Evolutionary conservation across 2,329 filamentous ascomycete species (phyloP), one percentile per base, ranked within the genome.

Genomic region (Aspergillus sp.): DNA sequence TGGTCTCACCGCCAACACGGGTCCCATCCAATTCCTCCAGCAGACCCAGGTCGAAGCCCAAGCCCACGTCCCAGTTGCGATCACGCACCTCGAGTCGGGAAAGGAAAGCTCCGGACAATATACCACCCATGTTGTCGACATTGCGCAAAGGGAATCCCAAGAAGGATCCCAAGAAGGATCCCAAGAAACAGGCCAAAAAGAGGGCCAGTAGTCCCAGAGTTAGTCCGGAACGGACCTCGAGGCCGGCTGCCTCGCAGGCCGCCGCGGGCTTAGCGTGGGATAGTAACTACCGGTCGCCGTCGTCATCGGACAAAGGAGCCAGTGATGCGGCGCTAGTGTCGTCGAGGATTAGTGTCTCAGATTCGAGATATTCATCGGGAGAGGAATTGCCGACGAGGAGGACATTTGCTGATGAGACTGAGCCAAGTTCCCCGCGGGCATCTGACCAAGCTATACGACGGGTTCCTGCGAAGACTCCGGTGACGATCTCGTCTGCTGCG

Each of bases 241-340:
- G 74, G n/a, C 73, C 76, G 33, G 77, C 78, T 49, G 80, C 81
- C 17, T 79, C 81, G 15, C 81, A 79, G 57, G 82, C 82, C 3
- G 82, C 82, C 2, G 82, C 82, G 2, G 80, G 80, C 3, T 72
- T 83, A 49, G 81, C 81, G n/a, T 85, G 81, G 80, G 57, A 72
- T 52, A 63, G 69, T 59, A 60, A 64, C 15, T 60, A 63, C 25
- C 60, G 56, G 5, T 44, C 60, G 9, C 50, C 57, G 2, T 52
- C 57, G 1, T 60, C 56, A 20, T 55, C 58, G 5, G 58, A 61
- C 7, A 63, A 59, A 51, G 53, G 55, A 6, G 53, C 59, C 15
- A 61, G 56, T 41, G 61, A 65, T 47, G 59, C 60, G 7, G 58
- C 62, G 3, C 37, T 61, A 12, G 58, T 51, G 10, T 61, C 63